phyloP scores from a whole-genome alignment of 306 rosid species.

The Morella rubra region DNA sequence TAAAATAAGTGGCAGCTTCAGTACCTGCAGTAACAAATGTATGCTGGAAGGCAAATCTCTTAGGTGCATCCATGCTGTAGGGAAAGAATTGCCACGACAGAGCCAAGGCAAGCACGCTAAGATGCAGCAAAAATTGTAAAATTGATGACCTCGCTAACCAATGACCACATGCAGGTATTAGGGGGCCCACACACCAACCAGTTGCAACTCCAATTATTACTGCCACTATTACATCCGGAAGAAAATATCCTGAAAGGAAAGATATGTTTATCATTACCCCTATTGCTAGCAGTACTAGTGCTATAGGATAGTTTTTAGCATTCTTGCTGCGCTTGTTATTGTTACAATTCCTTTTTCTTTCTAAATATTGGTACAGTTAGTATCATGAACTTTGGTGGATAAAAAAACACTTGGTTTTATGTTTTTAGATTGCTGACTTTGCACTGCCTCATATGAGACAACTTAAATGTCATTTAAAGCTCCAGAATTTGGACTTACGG shows the following conservation, averaged over 20 bases:
- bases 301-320: not conserved
- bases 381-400: too few species aligned
- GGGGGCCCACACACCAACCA: conserved; percentile 81
- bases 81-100: conserved; percentile 92
- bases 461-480: not conserved
- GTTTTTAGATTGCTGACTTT: not conserved
- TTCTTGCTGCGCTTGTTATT: not conserved
- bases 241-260: conserved; percentile 62
- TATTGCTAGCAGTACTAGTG: not conserved
- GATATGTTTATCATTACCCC: conserved; percentile 17
- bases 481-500: not conserved
- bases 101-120: conserved; percentile 71
- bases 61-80: conserved; percentile 77
- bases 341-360: too few species aligned
- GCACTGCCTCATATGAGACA: not conserved
- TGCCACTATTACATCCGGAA: conserved; percentile 78
- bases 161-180: conserved; percentile 73
- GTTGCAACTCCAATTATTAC: conserved; percentile 70
- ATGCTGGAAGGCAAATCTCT: conserved; percentile 83
- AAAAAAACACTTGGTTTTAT: too few species aligned
- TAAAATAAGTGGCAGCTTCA: conserved; percentile 17
- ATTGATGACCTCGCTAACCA: conserved; percentile 85
- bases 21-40: conserved; percentile 77
- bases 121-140: conserved; percentile 71
- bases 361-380: too few species aligned